Base-by-base conservation (phyloP, 2,329 filamentous ascomycete genomes). In the Gnomoniopsis smithogilvyi region DNA sequence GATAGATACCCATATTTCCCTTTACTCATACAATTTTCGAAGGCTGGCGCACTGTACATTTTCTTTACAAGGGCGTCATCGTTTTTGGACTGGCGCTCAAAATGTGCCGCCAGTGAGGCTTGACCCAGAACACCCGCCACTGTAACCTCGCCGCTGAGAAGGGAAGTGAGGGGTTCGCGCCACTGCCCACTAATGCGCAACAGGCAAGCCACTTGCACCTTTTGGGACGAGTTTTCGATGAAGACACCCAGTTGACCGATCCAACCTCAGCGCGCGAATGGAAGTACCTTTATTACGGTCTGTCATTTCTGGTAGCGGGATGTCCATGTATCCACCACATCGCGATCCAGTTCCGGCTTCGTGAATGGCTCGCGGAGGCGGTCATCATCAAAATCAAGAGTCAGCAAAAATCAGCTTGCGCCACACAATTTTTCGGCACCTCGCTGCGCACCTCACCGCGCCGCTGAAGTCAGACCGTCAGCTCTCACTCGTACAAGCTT, bases 101-200 rank as follows among this genome's bases (percentile, higher is more conserved):
- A 36, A 36, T 21, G 4, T 19, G 26, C 26, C 26, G 17, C 49
- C 52, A 52, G 19, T 26, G 48, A 19, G 26, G 33, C 30, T 58
- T 41, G 17, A 48, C 41, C 48, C 41, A 38, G 36, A 45, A 33
- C 15, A 17, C 50, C 55, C 49, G 26, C n/a, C 19, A 21, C 49
- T 48, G 41, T 53, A 41, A 52, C 49, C 50, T 48, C 19, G n/a
- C 33, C 19, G 43, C 43, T 50, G 38, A 30, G 21, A 48, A 49
- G 22, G 56, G 56, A 53, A 53, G 50, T 53, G 56, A 53, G 43
- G 33, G 21, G 41, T 33, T 41, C 50, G 17, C 56, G 56, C 56
- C 46, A 49, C 53, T 38, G 22, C 43, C 46, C 30, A 19, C 46
- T 50, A 58, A 36, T 30, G 24, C 56, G 33, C 33, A 58, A 48